Base-by-base conservation (phyloP, 495 filamentous ascomycete genomes). In the Talaromyces liani region DNA sequence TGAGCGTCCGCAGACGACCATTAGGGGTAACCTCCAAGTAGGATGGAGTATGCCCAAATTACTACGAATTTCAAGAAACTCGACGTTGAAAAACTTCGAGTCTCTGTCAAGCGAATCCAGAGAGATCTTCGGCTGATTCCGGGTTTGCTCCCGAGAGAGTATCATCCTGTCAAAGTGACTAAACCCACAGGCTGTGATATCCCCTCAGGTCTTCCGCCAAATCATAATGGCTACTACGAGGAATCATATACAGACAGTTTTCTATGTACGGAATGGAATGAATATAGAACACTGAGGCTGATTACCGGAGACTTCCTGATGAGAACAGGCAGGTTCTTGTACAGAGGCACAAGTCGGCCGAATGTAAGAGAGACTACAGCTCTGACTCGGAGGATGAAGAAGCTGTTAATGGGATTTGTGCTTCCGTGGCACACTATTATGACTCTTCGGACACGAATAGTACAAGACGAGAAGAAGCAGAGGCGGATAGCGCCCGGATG, bases 11-110 rank as follows among this genome's bases (percentile, higher is more conserved):
- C 63, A 96, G 93, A 49, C 92, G 89, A 60, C 92, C 92, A 70
- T 96, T 96, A 45, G 92, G 92, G 70, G 94, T 96, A 70, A 96
- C 92, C 22, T 84, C 85, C 31, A 94, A 78, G 75, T 91, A 96
- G 89, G 90, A 92, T 83, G 75, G 60, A 90, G 80, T 69, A 29
- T 27, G 10, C 22, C 24, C 20, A 20, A 6, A 55, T 1, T 55
- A 29, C 5, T 12, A 55, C 22, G 0, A 4, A n/a, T 25, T 55
- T 53, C 41, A 54, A 27, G 10, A 60, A 65, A 27, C 61, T 65
- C 7, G 58, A 65, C 1, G 63, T 65, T 31, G 58, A 53, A 22
- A 65, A 62, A 12, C 63, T 65, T 25, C 24, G 55, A 47, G 62
- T 66, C 31, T 51, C 65, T 64, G 61, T 55, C 22, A 55, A 55